A percentile compares a stretch with the other conserved stretches of the same genome.
These are phyloP conservation scores for Microstegium vimineum DNA, from an alignment of 176 grass and related monocot genomes.

Conservation along the genomic window DNA sequence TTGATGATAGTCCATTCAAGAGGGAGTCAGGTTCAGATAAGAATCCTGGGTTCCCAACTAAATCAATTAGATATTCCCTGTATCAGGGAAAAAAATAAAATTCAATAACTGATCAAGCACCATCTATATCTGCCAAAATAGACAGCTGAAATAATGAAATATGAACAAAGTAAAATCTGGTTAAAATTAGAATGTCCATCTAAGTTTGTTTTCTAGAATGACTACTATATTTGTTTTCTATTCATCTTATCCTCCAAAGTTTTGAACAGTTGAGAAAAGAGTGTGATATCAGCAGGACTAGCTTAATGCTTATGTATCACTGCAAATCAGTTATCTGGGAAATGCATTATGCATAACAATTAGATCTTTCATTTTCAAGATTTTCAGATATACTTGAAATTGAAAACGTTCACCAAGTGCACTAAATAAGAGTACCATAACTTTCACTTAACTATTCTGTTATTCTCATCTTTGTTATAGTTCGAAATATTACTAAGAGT, in stretches of 20 bases:
- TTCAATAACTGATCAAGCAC: neutral
- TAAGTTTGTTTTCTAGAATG: neutral
- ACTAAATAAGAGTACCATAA: neutral
- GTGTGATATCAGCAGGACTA: neutral
- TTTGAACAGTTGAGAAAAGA: neutral
- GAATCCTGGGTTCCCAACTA: slow-evolving; percentile 61
- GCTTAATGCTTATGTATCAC: neutral
- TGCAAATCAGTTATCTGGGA: slow-evolving; percentile 6
- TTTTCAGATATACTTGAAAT: slow-evolving; percentile 10
- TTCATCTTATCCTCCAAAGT: neutral
- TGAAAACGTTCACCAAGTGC: neutral
- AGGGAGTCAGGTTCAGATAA: slow-evolving; percentile 76
- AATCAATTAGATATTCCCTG: slow-evolving; percentile 81
- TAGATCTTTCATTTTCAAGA: neutral
- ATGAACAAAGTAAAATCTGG: neutral
- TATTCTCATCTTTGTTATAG: neutral
- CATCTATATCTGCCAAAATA: neutral
- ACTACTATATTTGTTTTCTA: neutral
- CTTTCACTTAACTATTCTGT: neutral
- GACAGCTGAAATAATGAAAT: neutral
- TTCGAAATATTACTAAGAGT: slow-evolving; percentile 1
- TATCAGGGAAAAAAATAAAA: neutral
- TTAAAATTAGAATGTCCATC: neutral
- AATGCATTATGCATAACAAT: neutral
- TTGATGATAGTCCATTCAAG: slow-evolving; percentile 69